Percentiles rank a stretch among this genome's conserved stretches.
Conservation (phyloP, 345 rosid genomes). For the Fremontodendron californicum region DNA sequence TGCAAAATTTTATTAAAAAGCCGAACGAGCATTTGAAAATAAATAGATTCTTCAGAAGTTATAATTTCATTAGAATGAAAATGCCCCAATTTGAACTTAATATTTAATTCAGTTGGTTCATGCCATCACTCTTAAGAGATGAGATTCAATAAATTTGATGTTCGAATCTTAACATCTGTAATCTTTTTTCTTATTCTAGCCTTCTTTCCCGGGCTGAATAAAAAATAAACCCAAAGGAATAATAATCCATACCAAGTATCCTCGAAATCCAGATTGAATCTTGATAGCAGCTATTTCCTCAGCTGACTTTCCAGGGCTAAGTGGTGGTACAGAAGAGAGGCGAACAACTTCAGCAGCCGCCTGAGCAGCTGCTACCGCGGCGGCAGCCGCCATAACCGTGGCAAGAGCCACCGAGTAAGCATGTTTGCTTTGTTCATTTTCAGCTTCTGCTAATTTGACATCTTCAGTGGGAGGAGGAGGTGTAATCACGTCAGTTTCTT, state of each 20-base stretch:
- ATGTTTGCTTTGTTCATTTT: slow-evolving; percentile 52
- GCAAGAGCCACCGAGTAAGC: slow-evolving; percentile 67
- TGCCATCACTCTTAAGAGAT: no score
- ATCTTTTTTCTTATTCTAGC: no score
- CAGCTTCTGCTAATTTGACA: slow-evolving; percentile 37
- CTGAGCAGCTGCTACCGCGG: slow-evolving; percentile 37
- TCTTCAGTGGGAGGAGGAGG: slow-evolving; percentile 14
- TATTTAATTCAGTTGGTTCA: no score
- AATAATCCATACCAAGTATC: slow-evolving; percentile 7
- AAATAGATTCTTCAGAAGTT: neutral
- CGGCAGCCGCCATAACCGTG: slow-evolving; percentile 59
- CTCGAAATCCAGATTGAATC: slow-evolving; percentile 20
- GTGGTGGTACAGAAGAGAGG: slow-evolving; percentile 38
- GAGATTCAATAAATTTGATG: no score
- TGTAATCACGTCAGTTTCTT: slow-evolving; percentile 23
- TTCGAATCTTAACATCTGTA: no score
- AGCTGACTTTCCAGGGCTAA: slow-evolving; percentile 47
- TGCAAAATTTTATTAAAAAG: neutral
- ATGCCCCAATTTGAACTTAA: neutral
- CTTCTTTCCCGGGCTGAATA: no score
- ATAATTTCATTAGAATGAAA: neutral
- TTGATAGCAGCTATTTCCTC: slow-evolving; percentile 15
- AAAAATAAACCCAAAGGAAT: neutral
- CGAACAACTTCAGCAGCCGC: slow-evolving; percentile 30
- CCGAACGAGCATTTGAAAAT: neutral